Percentiles rank a stretch among this genome's conserved stretches.
Evolutionary conservation across 1,139 yeast species (phyloP).

Genomic region (Yamadazyma conglobata): DNA sequence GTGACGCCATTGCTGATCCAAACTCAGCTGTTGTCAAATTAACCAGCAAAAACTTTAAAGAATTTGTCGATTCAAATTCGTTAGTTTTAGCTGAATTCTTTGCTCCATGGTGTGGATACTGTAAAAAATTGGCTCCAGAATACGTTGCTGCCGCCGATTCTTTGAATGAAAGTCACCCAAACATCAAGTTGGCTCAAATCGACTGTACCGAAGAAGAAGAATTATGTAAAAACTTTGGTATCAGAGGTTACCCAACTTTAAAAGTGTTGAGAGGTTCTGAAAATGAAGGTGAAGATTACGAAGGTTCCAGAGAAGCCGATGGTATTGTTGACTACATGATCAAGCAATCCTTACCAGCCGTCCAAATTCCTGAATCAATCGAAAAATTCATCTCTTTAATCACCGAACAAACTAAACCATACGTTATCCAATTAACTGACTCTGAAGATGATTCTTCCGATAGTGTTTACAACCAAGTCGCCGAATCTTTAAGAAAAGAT

Average conservation of each 20-base stretch:
- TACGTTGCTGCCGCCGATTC: slow-evolving; percentile 79
- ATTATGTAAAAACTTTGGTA: slow-evolving; percentile 69
- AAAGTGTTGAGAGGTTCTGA: slow-evolving; percentile 73
- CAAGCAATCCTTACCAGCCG: slow-evolving; percentile 81
- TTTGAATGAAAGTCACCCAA: slow-evolving; percentile 54
- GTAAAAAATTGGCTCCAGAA: slow-evolving; percentile 92
- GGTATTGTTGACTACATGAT: slow-evolving; percentile 78
- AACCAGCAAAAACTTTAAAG: slow-evolving; percentile 54
- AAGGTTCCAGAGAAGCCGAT: slow-evolving; percentile 79
- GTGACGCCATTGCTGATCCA: slow-evolving; percentile 70
- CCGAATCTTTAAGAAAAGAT: slow-evolving; percentile 57
- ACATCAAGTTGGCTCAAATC: slow-evolving; percentile 80
- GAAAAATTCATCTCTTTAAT: slow-evolving; percentile 50
- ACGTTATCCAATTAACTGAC: slow-evolving; percentile 51
- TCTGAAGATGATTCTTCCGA: slow-evolving; percentile 31
- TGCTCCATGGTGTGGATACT: slow-evolving; percentile 99
- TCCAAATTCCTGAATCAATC: slow-evolving; percentile 47
- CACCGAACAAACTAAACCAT: slow-evolving; percentile 47
- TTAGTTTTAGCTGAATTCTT: slow-evolving; percentile 90
- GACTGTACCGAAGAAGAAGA: slow-evolving; percentile 89
- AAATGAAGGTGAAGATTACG: slow-evolving; percentile 54
- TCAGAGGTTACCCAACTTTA: slow-evolving; percentile 91
- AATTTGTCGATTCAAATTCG: slow-evolving; percentile 67
- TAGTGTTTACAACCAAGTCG: slow-evolving; percentile 51
- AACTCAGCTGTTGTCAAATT: slow-evolving; percentile 88